Conservation (phyloP, 768 basidiomycete species). For the Galerina sulciceps region DNA sequence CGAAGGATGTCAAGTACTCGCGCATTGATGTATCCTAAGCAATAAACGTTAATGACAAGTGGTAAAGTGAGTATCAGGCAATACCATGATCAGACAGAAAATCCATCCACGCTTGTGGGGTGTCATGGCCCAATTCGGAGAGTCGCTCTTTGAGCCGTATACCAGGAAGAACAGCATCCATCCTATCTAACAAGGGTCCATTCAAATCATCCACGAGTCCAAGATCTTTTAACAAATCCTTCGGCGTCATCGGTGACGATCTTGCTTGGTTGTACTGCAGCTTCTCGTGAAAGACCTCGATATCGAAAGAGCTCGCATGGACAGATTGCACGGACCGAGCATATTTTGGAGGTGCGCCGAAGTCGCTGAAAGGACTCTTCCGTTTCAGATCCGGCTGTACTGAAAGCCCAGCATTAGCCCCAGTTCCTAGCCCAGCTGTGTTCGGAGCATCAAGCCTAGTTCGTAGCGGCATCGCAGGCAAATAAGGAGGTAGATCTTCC, state of each 20-base stretch:
- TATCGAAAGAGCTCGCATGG: slow-evolving; percentile 50
- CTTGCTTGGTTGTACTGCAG: slow-evolving; percentile 25
- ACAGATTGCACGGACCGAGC: slow-evolving; percentile 45
- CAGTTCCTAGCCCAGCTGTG: background rate
- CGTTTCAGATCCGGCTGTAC: slow-evolving; percentile 27
- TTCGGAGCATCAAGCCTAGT: background rate
- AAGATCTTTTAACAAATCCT: background rate
- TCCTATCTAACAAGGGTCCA: slow-evolving; percentile 35
- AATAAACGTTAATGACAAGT: background rate
- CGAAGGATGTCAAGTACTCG: slow-evolving; percentile 49
- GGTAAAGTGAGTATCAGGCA: background rate
- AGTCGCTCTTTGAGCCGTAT: slow-evolving; percentile 51
- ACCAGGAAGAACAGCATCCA: slow-evolving; percentile 51
- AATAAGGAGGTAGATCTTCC: slow-evolving; percentile 20
- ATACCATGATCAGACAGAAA: slow-evolving; percentile 42
- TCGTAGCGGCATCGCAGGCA: slow-evolving; percentile 3
- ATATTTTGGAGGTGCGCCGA: slow-evolving; percentile 45
- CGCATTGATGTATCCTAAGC: slow-evolving; percentile 50
- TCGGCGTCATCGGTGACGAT: slow-evolving; percentile 13
- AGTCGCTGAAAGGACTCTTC: slow-evolving; percentile 41
- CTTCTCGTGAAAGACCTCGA: slow-evolving; percentile 40
- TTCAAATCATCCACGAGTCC: slow-evolving; percentile 25
- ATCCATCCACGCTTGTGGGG: slow-evolving; percentile 48
- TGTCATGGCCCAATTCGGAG: slow-evolving; percentile 25
- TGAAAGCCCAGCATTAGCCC: background rate